Evolutionary conservation across 2,329 filamentous ascomycete genomes (phyloP).

Genomic region (Xylariales sp.): DNA sequence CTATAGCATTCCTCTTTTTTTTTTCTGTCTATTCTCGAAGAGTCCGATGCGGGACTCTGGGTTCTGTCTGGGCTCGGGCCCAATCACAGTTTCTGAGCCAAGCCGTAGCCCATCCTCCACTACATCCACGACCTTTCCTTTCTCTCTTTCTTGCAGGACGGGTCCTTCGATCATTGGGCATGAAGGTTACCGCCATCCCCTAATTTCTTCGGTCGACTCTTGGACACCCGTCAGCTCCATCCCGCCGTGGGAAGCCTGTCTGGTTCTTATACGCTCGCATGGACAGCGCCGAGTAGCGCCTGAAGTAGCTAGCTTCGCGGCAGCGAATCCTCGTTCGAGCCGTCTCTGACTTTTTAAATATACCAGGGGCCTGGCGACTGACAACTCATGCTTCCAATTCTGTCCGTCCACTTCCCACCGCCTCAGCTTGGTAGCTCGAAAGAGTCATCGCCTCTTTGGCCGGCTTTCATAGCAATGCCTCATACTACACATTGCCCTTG

Average conservation of each 20-base stretch:
- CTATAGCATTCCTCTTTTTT: slow-evolving; percentile 18
- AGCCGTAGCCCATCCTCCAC: slow-evolving; percentile 42
- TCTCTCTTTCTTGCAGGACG: slow-evolving; percentile 44
- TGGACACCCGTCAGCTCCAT: slow-evolving; percentile 22
- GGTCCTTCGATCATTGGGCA: slow-evolving; percentile 52
- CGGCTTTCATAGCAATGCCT: slow-evolving; percentile 38
- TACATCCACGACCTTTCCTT: slow-evolving; percentile 44
- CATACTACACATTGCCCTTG: slow-evolving; percentile 45
- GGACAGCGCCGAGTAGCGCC: slow-evolving; percentile 37
- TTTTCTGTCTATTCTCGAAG: slow-evolving; percentile 21
- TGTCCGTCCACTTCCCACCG: slow-evolving; percentile 44
- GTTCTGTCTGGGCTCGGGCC: slow-evolving; percentile 22
- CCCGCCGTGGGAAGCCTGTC: slow-evolving; percentile 23
- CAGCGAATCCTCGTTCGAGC: slow-evolving; percentile 44
- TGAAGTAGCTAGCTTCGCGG: slow-evolving; percentile 42
- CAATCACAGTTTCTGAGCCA: slow-evolving; percentile 33
- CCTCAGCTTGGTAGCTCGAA: slow-evolving; percentile 42
- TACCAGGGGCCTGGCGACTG: slow-evolving; percentile 33
- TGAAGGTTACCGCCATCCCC: slow-evolving; percentile 47
- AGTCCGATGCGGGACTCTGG: slow-evolving; percentile 32
- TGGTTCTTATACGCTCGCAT: slow-evolving; percentile 42
- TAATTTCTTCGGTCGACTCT: slow-evolving; percentile 39
- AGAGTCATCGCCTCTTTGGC: slow-evolving; percentile 40
- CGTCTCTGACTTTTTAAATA: slow-evolving; percentile 33
- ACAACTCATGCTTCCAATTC: slow-evolving; percentile 45